A percentile compares a stretch with the other conserved stretches of the same genome.
Evolutionary conservation across 331 rosid genomes (phyloP).

Genomic region (Phaseolus coccineus): DNA sequence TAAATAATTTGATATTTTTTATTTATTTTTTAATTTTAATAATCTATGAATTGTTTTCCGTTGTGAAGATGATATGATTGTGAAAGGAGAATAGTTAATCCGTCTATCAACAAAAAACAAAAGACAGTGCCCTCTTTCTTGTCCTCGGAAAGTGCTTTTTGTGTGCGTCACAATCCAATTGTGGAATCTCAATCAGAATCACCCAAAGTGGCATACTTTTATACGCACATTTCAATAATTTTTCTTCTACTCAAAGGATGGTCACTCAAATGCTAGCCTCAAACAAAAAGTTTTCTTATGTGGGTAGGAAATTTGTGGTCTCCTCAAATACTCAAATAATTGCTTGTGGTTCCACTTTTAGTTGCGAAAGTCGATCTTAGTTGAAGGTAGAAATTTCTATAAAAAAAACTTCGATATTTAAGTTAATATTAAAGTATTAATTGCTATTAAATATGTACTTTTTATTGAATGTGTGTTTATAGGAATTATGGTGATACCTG

Average conservation of each 20-base stretch:
- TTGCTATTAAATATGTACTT: too few relatives aligned
- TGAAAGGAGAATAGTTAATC: constrained; percentile 17
- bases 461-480: too few relatives aligned
- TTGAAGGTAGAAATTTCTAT: too few relatives aligned
- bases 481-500: too few relatives aligned
- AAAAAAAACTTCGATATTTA: too few relatives aligned
- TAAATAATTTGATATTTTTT: not conserved
- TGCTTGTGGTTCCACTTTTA: too few relatives aligned
- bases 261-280: too few relatives aligned
- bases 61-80: not conserved
- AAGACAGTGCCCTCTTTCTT: not conserved
- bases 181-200: constrained; percentile 16
- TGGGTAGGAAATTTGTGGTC: too few relatives aligned
- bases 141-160: constrained; percentile 43
- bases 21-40: not conserved
- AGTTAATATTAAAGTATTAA: too few relatives aligned
- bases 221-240: not conserved
- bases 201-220: constrained; percentile 43
- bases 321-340: too few relatives aligned
- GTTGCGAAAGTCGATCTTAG: too few relatives aligned
- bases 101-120: not conserved
- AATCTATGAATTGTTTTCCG: not conserved
- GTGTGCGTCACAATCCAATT: not conserved
- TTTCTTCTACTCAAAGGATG: constrained; percentile 15
- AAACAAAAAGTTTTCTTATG: too few relatives aligned